These are phyloP conservation scores for Starmerella roubikii DNA, from an alignment of 805 yeast species.

Conservation along the genomic window DNA sequence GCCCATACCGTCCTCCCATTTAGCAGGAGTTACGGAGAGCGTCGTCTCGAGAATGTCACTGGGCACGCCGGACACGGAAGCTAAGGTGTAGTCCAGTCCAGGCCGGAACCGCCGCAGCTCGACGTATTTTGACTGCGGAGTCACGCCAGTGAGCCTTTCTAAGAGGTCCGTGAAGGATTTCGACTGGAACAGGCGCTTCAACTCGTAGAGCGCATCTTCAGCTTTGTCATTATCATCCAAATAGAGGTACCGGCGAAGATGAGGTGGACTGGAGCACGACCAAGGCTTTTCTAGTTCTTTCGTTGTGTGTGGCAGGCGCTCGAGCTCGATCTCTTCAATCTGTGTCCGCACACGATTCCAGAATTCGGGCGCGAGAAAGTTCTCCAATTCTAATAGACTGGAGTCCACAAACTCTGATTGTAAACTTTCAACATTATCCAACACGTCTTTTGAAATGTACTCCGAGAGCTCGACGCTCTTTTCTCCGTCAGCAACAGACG, in stretches of 20 bases:
- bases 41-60: slow-evolving; percentile 60
- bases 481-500: background rate
- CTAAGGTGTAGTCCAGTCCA: slow-evolving; percentile 84
- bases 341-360: slow-evolving; percentile 34
- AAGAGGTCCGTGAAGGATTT: slow-evolving; percentile 59
- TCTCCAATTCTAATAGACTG: slow-evolving; percentile 53
- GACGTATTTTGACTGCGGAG: slow-evolving; percentile 49
- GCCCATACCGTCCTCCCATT: slow-evolving; percentile 76
- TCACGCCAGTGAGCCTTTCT: slow-evolving; percentile 42
- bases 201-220: slow-evolving; percentile 21
- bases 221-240: slow-evolving; percentile 38
- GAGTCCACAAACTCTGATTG: slow-evolving; percentile 46
- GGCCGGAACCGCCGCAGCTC: slow-evolving; percentile 83
- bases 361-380: slow-evolving; percentile 46
- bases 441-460: slow-evolving; percentile 44
- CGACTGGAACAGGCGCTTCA: slow-evolving; percentile 49
- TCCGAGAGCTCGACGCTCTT: slow-evolving; percentile 33
- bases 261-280: slow-evolving; percentile 89
- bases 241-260: slow-evolving; percentile 75
- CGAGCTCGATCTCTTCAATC: slow-evolving; percentile 41
- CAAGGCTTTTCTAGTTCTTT: slow-evolving; percentile 40
- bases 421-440: slow-evolving; percentile 33
- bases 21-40: slow-evolving; percentile 67
- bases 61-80: slow-evolving; percentile 43
- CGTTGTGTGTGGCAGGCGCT: slow-evolving; percentile 10